Base-by-base conservation (phyloP, 2,329 filamentous ascomycete genomes). In the Colletotrichum tamarilloi region DNA sequence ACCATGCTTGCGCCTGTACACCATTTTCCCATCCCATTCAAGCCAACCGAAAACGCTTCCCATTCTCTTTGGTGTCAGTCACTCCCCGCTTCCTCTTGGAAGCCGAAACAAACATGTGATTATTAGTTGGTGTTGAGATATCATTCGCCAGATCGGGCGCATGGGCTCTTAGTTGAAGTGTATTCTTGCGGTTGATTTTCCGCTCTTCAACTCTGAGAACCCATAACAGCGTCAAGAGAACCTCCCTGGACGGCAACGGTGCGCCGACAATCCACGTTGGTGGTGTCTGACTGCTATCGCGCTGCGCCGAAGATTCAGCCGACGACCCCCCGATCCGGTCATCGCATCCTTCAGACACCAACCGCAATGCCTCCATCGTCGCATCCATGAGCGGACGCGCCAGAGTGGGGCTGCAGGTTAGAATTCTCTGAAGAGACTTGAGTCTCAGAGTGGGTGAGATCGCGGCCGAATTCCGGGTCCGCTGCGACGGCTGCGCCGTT, bases 291-390 rank as follows among this genome's bases (percentile, higher is more conserved):
- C 78, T 77, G 75, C 80, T 78, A 60, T 78, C 85, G 82, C 82
- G 82, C 83, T 81, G 80, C 75, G 74, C 81, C 77, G 78, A 65
- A 74, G 78, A 75, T 79, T 79, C 82, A 78, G 75, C 74, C 77
- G 73, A 72, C 77, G 76, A 77, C 77, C 79, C 81, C 77, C 79
- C 84, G 83, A 85, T 85, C 82, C 80, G 84, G 78, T 84, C 82
- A 77, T 87, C 84, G 79, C 81, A 79, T 85, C 86, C 84, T 83
- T 91, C 85, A 91, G 89, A 90, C 82, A 88, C 89, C 87, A 89
- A 92, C 91, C 91, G 91, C 91, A 93, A 90, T 86, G 88, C 89
- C 88, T 82, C 89, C 89, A 92, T 88, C 90, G 91, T 93, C 91
- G 91, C 91, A 92, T 92, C 90, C 90, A 84, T 85, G 79, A 92